These are phyloP conservation scores for Nakazawaea wyomingensis DNA, from an alignment of 805 yeast species.

Conservation along the genomic window DNA sequence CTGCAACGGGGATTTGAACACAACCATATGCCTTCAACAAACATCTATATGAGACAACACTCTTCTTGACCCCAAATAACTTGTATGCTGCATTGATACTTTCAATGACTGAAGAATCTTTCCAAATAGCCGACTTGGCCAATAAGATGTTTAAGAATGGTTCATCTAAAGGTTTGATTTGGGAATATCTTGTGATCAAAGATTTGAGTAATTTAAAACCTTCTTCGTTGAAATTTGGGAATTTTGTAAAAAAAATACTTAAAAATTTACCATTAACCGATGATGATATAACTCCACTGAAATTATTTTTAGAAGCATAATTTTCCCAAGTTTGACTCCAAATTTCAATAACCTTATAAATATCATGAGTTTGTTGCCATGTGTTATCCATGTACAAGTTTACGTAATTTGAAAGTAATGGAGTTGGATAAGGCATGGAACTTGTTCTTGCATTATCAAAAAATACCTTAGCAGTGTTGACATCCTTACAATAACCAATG, in stretches of 20 bases:
- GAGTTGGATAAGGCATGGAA: conserved; percentile 68
- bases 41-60: conserved; percentile 70
- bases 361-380: conserved; percentile 50
- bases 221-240: conserved; percentile 44
- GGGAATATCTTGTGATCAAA: conserved; percentile 50
- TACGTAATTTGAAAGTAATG: conserved; percentile 68
- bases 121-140: conserved; percentile 64
- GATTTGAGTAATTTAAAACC: conserved; percentile 50
- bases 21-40: conserved; percentile 68
- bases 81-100: conserved; percentile 58
- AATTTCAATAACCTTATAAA: conserved; percentile 51
- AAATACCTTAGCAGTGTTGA: conserved; percentile 65
- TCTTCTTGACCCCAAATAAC: conserved; percentile 49
- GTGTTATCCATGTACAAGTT: conserved; percentile 59
- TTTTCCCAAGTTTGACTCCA: conserved; percentile 60
- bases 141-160: conserved; percentile 77
- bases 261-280: conserved; percentile 67
- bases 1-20: conserved; percentile 46
- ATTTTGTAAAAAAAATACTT: conserved; percentile 58
- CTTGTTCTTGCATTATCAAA: conserved; percentile 66
- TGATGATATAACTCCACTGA: conserved; percentile 65
- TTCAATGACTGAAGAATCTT: conserved; percentile 57
- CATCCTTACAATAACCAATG: conserved; percentile 72
- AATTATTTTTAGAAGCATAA: conserved; percentile 45
- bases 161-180: conserved; percentile 61